Conservation (phyloP, 176 grass and related monocot genomes). For the Carex kokanica region DNA sequence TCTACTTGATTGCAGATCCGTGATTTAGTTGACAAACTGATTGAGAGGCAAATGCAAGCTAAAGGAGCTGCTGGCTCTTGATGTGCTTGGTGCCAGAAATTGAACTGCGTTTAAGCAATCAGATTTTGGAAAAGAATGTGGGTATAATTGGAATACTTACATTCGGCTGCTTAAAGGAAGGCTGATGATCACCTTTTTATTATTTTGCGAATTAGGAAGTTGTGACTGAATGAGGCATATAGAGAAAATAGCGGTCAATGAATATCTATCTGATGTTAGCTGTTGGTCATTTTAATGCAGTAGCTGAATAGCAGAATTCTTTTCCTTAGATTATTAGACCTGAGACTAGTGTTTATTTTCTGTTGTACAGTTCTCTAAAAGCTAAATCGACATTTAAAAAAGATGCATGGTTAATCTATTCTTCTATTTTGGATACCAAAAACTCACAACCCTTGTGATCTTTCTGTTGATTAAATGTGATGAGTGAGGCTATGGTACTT, state of each 20-base stretch:
- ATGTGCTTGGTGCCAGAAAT: slow-evolving; percentile 28
- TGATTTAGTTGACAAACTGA: slow-evolving; percentile 77
- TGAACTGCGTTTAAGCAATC: neutral
- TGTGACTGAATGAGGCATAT: slow-evolving; percentile 47
- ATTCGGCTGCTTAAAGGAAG: slow-evolving; percentile 38
- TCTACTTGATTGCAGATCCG: slow-evolving; percentile 66
- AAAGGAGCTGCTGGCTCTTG: slow-evolving; percentile 52
- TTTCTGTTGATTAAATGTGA: slow-evolving; percentile 36
- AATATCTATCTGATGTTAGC: slow-evolving; percentile 38
- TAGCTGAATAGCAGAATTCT: slow-evolving; percentile 57
- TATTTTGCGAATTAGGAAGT: slow-evolving; percentile 45
- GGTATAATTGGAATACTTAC: slow-evolving; percentile 42
- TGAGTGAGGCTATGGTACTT: too few species aligned
- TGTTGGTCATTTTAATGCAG: slow-evolving; percentile 33
- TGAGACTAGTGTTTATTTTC: slow-evolving; percentile 53
- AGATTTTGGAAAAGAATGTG: slow-evolving; percentile 13
- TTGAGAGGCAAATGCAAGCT: slow-evolving; percentile 80
- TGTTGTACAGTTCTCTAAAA: slow-evolving; percentile 62
- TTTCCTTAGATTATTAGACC: slow-evolving; percentile 56
- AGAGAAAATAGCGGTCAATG: slow-evolving; percentile 31
- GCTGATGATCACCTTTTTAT: slow-evolving; percentile 40
- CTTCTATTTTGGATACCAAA: slow-evolving; percentile 29
- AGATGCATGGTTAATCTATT: slow-evolving; percentile 23
- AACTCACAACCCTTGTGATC: slow-evolving; percentile 32
- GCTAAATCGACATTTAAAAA: slow-evolving; percentile 44